Base-by-base conservation (phyloP, 169 alveolate species). In the Eimeria praecox region DNA sequence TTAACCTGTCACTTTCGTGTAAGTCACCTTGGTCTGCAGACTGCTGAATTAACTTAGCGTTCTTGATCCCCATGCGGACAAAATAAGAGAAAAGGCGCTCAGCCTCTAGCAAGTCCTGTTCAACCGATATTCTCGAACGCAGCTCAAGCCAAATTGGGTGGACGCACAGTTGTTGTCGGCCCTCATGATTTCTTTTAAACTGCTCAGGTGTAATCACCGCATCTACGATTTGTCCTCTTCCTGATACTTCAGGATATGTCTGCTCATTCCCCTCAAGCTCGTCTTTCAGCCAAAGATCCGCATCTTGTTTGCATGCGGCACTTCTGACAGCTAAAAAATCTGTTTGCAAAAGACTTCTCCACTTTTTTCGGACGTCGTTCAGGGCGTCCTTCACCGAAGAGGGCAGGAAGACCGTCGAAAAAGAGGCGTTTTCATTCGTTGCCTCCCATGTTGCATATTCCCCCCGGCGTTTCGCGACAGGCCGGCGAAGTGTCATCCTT, bases 111-210 rank as follows among this genome's bases (percentile, higher is more conserved):
- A 62, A 40, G 24, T 64, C 83, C 5, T 87, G 94, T 44, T 87
- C 94, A 42, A 87, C 52, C 3, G 54, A 35, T 46, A 87, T 38
- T 64, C 94, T 87, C 27, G 94, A 35, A 18, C 71, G 94, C 69
- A 62, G 82, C 27, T 87, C 94, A 3, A 87, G 83, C 94, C 94
- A 87, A 16, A 87, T 44, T 3, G 94, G 94, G 30, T 87, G 94
- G 44, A 42, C 62, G 64, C 94, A 87, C 16, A 87, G 94, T 87
- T 64, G 83, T 64, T 87, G 78, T 40, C 94, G 44, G 83, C 85
- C 38, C 30, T 62, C 30, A 33, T 64, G 82, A 75, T 14, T 64
- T 30, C 3, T 46, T 20, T 44, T 16, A 14, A 38, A 54, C 8
- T 69, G 62, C 16, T 54, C 52, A 38, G 18, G 56, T 27, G 82